These are phyloP conservation scores for Neofusicoccum parvum DNA, from an alignment of 2,329 filamentous ascomycete species.

Conservation along the genomic window DNA sequence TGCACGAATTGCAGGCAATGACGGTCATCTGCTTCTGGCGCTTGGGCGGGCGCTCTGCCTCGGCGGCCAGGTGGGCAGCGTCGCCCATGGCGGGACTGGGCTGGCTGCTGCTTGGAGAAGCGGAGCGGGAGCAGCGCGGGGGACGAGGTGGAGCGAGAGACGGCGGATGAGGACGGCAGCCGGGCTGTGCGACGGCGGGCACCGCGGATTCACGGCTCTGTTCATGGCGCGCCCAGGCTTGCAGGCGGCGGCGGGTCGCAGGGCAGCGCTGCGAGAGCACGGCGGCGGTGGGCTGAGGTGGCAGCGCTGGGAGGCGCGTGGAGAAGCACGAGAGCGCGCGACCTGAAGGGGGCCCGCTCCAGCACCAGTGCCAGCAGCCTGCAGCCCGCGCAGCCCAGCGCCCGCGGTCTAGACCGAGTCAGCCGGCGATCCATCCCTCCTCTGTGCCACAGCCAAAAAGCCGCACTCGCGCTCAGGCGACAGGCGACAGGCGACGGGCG, in stretches of 20 bases:
- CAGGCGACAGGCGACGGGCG: background rate
- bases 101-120: too few species aligned
- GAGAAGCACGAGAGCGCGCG: background rate
- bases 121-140: background rate
- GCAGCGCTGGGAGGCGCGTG: background rate
- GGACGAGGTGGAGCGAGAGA: slow-evolving; percentile 1
- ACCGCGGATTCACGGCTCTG: slow-evolving; percentile 13
- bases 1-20: slow-evolving; percentile 18
- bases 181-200: slow-evolving; percentile 7
- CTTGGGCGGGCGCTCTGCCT: slow-evolving; percentile 5
- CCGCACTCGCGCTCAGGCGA: background rate
- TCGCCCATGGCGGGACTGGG: slow-evolving; percentile 3
- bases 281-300: slow-evolving; percentile 2
- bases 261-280: background rate
- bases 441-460: too few species aligned
- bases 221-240: slow-evolving; percentile 2
- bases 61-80: background rate
- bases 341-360: background rate
- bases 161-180: background rate
- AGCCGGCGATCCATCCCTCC: too few species aligned
- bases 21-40: slow-evolving; percentile 20
- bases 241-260: background rate
- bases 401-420: background rate
- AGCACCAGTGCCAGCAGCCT: background rate
- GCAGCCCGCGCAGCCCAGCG: too few species aligned